phyloP scores from a whole-genome alignment of 108 stramenopile species.

The Fistulifera solaris region DNA sequence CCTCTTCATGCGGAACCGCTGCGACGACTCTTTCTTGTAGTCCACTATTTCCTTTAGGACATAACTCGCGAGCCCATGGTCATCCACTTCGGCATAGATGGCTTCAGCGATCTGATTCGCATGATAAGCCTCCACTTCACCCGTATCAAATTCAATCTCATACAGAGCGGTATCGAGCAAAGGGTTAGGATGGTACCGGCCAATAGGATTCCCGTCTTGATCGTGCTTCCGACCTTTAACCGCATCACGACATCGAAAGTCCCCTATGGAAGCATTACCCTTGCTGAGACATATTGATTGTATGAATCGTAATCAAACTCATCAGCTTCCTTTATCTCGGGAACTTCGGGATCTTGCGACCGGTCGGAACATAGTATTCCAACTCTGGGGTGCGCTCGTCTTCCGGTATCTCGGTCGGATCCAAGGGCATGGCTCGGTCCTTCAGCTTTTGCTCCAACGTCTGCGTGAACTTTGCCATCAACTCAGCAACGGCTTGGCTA shows the following conservation, averaged over 20 bases:
- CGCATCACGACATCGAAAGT: slow-evolving; percentile 9
- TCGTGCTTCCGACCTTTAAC: slow-evolving; percentile 22
- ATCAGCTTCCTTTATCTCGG: slow-evolving; percentile 8
- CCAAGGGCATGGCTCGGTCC: neutral
- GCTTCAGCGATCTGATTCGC: slow-evolving; percentile 35
- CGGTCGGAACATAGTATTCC: neutral
- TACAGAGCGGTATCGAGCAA: slow-evolving; percentile 27
- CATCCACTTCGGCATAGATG: slow-evolving; percentile 23
- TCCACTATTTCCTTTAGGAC: slow-evolving; percentile 21
- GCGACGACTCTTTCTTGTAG: slow-evolving; percentile 13
- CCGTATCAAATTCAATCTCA: slow-evolving; percentile 34
- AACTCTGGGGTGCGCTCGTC: too few species aligned
- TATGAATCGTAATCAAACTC: slow-evolving; percentile 12
- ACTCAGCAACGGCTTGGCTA: neutral
- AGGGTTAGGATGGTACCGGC: slow-evolving; percentile 22
- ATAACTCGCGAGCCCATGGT: slow-evolving; percentile 8
- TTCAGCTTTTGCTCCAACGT: neutral
- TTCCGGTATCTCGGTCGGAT: neutral
- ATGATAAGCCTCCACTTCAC: slow-evolving; percentile 13
- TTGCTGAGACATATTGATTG: slow-evolving; percentile 11
- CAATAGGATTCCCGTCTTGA: slow-evolving; percentile 23
- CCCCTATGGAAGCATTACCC: slow-evolving; percentile 19
- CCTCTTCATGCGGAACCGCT: slow-evolving; percentile 3
- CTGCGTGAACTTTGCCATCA: neutral
- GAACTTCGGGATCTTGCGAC: neutral